A percentile compares a stretch with the other conserved stretches of the same genome.
phyloP scores from a whole-genome alignment of 2,329 filamentous ascomycete genomes.

The Tolypocladium album region DNA sequence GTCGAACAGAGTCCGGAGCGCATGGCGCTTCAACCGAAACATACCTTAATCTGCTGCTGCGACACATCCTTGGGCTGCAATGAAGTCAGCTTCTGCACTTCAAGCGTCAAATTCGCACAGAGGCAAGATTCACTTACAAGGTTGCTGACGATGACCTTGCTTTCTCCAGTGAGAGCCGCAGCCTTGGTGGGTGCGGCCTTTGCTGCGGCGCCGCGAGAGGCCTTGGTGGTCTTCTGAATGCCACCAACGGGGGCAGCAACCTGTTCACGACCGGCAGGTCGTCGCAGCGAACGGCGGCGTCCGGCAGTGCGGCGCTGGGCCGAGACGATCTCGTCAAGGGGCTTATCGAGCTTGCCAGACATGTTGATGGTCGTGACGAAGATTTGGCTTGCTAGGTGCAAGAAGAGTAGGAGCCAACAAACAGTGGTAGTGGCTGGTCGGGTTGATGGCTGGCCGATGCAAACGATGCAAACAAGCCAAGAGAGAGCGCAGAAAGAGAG shows the following conservation, averaged over 20 bases:
- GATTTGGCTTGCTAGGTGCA: constrained; percentile 16
- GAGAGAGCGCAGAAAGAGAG: neutral
- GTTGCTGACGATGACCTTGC: constrained; percentile 98
- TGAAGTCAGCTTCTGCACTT: neutral
- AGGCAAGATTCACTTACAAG: constrained; percentile 55
- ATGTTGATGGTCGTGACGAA: constrained; percentile 39
- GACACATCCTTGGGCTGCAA: constrained; percentile 86
- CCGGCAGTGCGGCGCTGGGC: constrained; percentile 52
- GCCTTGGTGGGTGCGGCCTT: constrained; percentile 57
- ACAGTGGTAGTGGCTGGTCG: neutral
- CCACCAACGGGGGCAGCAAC: constrained; percentile 69
- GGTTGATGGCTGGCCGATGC: neutral
- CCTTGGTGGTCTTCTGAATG: constrained; percentile 66
- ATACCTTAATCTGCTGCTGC: constrained; percentile 99
- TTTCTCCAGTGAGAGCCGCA: constrained; percentile 54
- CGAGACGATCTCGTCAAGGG: constrained; percentile 94
- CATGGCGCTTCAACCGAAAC: constrained; percentile 74
- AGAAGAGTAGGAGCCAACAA: neutral
- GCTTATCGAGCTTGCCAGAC: constrained; percentile 93
- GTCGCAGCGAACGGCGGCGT: constrained; percentile 39
- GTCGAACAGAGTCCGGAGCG: constrained; percentile 64
- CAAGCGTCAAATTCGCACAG: neutral
- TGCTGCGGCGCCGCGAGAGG: constrained; percentile 44
- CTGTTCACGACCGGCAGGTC: constrained; percentile 40
- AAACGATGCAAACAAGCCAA: neutral